These are phyloP conservation scores for Theobroma cacao DNA, from an alignment of 345 rosid genomes.

Conservation along the genomic window DNA sequence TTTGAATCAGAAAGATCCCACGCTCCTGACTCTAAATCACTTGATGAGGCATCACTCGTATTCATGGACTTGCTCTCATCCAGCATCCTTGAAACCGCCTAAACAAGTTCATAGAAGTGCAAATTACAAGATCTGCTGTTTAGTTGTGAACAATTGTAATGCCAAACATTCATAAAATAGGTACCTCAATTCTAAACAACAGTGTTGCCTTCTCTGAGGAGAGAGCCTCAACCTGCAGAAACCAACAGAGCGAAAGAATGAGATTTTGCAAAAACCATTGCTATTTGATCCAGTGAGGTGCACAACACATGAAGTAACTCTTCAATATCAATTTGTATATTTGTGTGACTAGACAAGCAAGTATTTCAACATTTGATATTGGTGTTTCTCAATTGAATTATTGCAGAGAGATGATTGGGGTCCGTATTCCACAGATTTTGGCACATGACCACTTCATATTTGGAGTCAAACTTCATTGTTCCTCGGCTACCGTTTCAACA, in stretches of 20 bases:
- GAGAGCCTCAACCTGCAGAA: slow-evolving; percentile 74
- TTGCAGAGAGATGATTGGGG: background rate
- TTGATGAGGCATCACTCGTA: slow-evolving; percentile 32
- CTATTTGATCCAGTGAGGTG: background rate
- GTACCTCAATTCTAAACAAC: slow-evolving; percentile 82
- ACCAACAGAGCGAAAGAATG: slow-evolving; percentile 6
- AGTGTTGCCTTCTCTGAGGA: slow-evolving; percentile 93
- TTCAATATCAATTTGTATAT: background rate
- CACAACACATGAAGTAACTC: background rate
- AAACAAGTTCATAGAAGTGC: slow-evolving; percentile 14
- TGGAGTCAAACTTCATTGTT: background rate
- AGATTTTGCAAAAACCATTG: background rate
- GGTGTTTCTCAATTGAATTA: background rate
- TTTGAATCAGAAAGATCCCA: slow-evolving; percentile 55
- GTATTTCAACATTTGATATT: background rate
- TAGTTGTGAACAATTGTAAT: background rate
- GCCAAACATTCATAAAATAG: background rate
- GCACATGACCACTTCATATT: background rate
- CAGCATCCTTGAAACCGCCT: slow-evolving; percentile 77
- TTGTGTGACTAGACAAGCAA: background rate
- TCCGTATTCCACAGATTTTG: background rate
- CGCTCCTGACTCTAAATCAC: slow-evolving; percentile 65
- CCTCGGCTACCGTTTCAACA: background rate
- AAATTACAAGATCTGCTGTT: background rate
- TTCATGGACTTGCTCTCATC: slow-evolving; percentile 56